phyloP scores from a whole-genome alignment of 495 filamentous ascomycete species.

The Penicillium dipodomyicola region DNA sequence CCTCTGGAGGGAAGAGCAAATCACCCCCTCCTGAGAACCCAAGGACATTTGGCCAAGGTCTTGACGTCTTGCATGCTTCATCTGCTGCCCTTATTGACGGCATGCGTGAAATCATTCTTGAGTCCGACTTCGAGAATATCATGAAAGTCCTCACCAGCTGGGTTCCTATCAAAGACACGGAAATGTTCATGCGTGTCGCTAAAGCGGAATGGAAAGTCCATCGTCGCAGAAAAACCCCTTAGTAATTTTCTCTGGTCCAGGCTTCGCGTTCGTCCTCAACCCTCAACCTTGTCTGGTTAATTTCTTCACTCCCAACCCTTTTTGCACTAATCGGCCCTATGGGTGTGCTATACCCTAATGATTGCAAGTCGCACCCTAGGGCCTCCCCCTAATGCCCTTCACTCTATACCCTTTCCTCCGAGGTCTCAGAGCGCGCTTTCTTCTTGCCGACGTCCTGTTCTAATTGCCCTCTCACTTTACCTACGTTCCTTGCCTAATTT shows the following conservation, averaged over 20 bases:
- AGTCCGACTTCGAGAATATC: slow-evolving; percentile 93
- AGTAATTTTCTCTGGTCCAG: slow-evolving; percentile 7
- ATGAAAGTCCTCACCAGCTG: slow-evolving; percentile 98
- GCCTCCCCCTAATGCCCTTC: slow-evolving; percentile 22
- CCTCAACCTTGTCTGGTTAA: background rate
- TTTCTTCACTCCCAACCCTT: background rate
- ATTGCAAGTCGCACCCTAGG: slow-evolving; percentile 16
- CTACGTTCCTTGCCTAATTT: slow-evolving; percentile 1
- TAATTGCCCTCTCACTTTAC: background rate
- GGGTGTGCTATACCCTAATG: slow-evolving; percentile 31
- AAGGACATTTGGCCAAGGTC: slow-evolving; percentile 58
- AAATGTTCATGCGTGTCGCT: slow-evolving; percentile 92
- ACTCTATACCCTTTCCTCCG: slow-evolving; percentile 20
- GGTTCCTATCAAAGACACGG: slow-evolving; percentile 93
- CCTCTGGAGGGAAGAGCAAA: slow-evolving; percentile 45
- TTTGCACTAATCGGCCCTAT: slow-evolving; percentile 15
- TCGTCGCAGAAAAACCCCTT: slow-evolving; percentile 45
- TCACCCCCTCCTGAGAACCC: slow-evolving; percentile 11
- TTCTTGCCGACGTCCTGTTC: slow-evolving; percentile 8
- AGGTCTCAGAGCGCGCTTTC: slow-evolving; percentile 1
- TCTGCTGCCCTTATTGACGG: slow-evolving; percentile 90
- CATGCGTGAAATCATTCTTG: slow-evolving; percentile 84
- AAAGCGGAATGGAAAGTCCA: slow-evolving; percentile 85
- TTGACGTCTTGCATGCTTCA: slow-evolving; percentile 89
- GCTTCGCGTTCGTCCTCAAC: background rate